These are phyloP conservation scores for Fragilaria radians DNA, from an alignment of 108 stramenopile species.

Conservation along the genomic window DNA sequence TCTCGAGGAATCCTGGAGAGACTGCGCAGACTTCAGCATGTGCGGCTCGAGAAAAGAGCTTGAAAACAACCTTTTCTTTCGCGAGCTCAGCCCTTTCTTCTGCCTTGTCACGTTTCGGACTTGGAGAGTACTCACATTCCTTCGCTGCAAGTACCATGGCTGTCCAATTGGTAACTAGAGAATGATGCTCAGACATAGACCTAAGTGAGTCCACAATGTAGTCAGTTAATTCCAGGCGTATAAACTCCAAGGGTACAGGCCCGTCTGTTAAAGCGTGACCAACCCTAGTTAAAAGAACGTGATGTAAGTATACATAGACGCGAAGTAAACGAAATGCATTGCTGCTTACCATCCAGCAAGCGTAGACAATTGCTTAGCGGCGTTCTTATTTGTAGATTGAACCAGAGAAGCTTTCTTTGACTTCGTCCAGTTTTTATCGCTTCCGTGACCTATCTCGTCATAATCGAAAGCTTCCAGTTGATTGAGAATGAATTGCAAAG, in stretches of 20 bases:
- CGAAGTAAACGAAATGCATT: too few species aligned
- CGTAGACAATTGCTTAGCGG: conserved; percentile 40
- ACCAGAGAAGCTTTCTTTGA: background rate
- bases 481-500: conserved; percentile 76
- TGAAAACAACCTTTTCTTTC: conserved; percentile 66
- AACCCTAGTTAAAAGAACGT: conserved; percentile 19
- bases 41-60: conserved; percentile 59
- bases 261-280: conserved; percentile 58
- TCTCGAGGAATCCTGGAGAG: conserved; percentile 21
- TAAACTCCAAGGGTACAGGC: conserved; percentile 51
- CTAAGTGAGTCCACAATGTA: conserved; percentile 68
- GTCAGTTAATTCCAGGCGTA: conserved; percentile 55
- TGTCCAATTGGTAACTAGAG: conserved; percentile 60
- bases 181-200: conserved; percentile 55
- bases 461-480: conserved; percentile 83
- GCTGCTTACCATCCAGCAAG: conserved; percentile 49
- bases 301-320: background rate
- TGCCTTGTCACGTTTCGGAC: conserved; percentile 17
- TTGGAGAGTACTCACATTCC: conserved; percentile 14
- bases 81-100: conserved; percentile 40
- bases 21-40: conserved; percentile 40
- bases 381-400: conserved; percentile 3
- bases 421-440: conserved; percentile 1
- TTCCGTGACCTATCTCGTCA: conserved; percentile 36
- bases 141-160: conserved; percentile 66